phyloP scores from a whole-genome alignment of 2,329 filamentous ascomycete genomes.

The Fusarium nematophilum region DNA sequence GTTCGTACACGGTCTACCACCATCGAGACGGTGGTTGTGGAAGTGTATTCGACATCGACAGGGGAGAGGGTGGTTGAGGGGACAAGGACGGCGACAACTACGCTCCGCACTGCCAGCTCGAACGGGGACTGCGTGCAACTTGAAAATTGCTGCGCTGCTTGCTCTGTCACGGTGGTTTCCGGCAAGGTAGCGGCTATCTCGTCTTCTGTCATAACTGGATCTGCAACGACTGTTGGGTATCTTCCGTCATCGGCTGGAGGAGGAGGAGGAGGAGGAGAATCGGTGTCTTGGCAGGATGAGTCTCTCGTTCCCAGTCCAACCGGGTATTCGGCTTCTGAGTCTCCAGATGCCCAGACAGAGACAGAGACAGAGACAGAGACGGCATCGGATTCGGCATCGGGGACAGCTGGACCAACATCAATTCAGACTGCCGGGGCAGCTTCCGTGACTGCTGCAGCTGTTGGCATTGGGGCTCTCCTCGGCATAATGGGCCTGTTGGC shows the following conservation, averaged over 20 bases:
- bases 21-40: constrained; percentile 38
- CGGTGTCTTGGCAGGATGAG: constrained; percentile 12
- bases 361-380: constrained; percentile 3
- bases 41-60: constrained; percentile 43
- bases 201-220: constrained; percentile 9
- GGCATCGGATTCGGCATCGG: constrained; percentile 10
- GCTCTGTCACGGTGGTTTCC: constrained; percentile 11
- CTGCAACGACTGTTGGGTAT: constrained; percentile 18
- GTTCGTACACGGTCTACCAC: constrained; percentile 35
- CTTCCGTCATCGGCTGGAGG: constrained; percentile 31
- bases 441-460: constrained; percentile 32
- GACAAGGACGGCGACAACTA: constrained; percentile 37
- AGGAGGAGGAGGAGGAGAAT: constrained; percentile 4
- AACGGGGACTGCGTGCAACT: constrained; percentile 25
- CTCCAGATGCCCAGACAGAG: constrained; percentile 1
- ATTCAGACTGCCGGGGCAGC: constrained; percentile 38
- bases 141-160: constrained; percentile 34
- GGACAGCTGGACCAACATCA: constrained; percentile 24
- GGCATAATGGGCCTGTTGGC: constrained; percentile 40
- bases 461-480: constrained; percentile 40
- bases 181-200: background rate
- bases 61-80: constrained; percentile 32
- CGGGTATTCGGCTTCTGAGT: constrained; percentile 8
- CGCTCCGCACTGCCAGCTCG: constrained; percentile 32
- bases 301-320: background rate